Evolutionary conservation across 2,329 filamentous ascomycete genomes (phyloP).

Genomic region (Daldinia eschscholtzii): DNA sequence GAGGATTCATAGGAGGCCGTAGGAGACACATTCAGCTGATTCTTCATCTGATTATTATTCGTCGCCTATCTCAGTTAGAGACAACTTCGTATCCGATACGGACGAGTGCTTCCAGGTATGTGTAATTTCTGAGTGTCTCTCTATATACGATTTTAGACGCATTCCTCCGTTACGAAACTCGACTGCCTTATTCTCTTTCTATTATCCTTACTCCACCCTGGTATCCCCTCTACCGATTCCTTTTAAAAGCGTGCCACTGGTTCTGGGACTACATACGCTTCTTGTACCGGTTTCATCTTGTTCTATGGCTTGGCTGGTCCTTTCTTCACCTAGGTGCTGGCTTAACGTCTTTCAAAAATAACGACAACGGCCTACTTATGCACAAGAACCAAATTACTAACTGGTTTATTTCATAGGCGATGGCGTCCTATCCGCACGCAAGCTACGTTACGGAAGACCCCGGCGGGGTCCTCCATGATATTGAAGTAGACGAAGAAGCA

Average conservation of each 20-base stretch:
- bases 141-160: neutral
- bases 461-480: constrained; percentile 3
- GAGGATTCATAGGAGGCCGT: neutral
- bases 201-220: neutral
- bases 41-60: neutral
- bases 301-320: neutral
- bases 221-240: neutral
- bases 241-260: neutral
- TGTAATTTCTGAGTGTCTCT: neutral
- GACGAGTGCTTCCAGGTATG: neutral
- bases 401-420: neutral
- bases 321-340: neutral
- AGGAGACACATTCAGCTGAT: neutral
- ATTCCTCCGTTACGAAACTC: neutral
- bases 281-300: neutral
- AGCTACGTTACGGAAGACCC: neutral
- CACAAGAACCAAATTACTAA: neutral
- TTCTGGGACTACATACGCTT: too few relatives aligned
- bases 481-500: neutral
- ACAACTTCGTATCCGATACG: neutral
- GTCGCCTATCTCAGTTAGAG: neutral
- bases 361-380: neutral
- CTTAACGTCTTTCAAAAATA: neutral
- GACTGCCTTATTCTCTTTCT: neutral
- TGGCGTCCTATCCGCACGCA: constrained; percentile 1